Conservation (phyloP, 495 filamentous ascomycete genomes). For the Penicillium coffeae region DNA sequence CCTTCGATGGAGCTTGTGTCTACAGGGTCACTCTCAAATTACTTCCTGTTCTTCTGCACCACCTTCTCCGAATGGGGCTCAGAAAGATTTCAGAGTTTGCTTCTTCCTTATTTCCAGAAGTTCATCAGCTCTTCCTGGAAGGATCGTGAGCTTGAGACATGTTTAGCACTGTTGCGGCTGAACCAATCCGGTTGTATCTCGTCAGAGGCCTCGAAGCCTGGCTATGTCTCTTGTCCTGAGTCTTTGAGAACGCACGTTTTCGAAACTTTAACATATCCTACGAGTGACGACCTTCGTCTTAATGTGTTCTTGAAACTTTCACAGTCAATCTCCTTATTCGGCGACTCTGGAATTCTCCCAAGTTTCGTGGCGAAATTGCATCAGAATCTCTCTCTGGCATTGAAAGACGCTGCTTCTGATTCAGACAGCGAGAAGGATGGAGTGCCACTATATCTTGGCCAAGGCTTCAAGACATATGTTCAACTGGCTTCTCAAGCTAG, state of each 20-base stretch:
- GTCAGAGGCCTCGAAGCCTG: constrained; percentile 44
- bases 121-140: constrained; percentile 73
- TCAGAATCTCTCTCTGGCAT: constrained; percentile 22
- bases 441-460: constrained; percentile 35
- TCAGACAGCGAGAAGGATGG: constrained; percentile 16
- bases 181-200: constrained; percentile 49
- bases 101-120: constrained; percentile 79
- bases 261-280: constrained; percentile 52
- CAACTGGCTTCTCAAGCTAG: constrained; percentile 28
- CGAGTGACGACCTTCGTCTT: constrained; percentile 30
- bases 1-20: constrained; percentile 60
- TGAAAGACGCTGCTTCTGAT: constrained; percentile 23
- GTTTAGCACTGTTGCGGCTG: constrained; percentile 65
- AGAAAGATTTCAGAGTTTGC: constrained; percentile 71
- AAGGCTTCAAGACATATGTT: constrained; percentile 47
- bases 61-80: constrained; percentile 67
- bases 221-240: constrained; percentile 57
- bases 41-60: constrained; percentile 81
- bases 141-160: constrained; percentile 62
- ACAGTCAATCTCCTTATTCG: constrained; percentile 32
- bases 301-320: constrained; percentile 41
- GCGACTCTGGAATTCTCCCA: constrained; percentile 30
- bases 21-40: constrained; percentile 54
- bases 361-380: constrained; percentile 36
- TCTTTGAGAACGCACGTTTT: constrained; percentile 68